Evolutionary conservation across 2,329 filamentous ascomycete genomes (phyloP).

Genomic region (Drechslerella dactyloides): DNA sequence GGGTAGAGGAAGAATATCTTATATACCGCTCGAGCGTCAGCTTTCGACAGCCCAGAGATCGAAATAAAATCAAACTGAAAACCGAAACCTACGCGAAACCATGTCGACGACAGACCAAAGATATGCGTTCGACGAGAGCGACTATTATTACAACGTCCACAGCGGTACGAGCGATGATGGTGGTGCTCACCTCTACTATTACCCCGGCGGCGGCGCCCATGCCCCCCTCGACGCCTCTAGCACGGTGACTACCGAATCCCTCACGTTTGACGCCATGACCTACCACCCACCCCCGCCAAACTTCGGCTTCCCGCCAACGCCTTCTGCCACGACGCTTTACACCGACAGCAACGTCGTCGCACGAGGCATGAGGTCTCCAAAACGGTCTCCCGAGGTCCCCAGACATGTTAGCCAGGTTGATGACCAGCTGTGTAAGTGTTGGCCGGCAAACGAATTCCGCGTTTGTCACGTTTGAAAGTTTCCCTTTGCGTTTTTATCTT

Average conservation of each 20-base stretch:
- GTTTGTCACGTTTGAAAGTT: conserved; percentile 6
- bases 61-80: conserved; percentile 10
- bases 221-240: conserved; percentile 26
- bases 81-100: not conserved
- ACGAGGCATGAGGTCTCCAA: conserved; percentile 45
- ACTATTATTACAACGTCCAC: conserved; percentile 46
- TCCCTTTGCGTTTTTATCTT: conserved; percentile 7
- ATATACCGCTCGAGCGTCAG: not conserved
- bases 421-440: conserved; percentile 46
- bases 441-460: not conserved
- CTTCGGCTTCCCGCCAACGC: conserved; percentile 47
- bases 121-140: conserved; percentile 45
- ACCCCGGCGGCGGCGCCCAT: conserved; percentile 21
- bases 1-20: not conserved
- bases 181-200: conserved; percentile 38
- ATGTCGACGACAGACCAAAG: conserved; percentile 39
- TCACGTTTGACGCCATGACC: conserved; percentile 29
- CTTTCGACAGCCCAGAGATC: conserved; percentile 8
- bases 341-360: conserved; percentile 41
- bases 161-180: conserved; percentile 37
- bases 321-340: conserved; percentile 42
- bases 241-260: conserved; percentile 29
- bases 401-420: conserved; percentile 42
- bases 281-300: conserved; percentile 39
- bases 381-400: conserved; percentile 42